Conservation (phyloP, 192 early-diverging fungal species). For the Ramicandelaber brevisporus region DNA sequence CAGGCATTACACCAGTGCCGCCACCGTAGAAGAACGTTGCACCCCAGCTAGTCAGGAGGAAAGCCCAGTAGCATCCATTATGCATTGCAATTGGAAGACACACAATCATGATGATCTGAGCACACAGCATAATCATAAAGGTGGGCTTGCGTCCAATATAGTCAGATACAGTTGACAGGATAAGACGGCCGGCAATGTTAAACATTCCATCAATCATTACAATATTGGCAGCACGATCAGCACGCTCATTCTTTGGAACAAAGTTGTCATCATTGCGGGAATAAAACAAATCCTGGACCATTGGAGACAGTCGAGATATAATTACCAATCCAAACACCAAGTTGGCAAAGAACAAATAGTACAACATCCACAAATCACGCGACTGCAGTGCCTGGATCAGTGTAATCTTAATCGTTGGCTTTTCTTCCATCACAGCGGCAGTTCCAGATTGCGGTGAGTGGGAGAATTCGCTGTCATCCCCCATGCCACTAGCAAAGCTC, state of each 20-base stretch:
- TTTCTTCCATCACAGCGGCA: slow-evolving; percentile 1
- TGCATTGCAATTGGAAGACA: slow-evolving; percentile 26
- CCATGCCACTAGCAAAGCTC: background rate
- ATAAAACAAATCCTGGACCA: slow-evolving; percentile 24
- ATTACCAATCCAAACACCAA: slow-evolving; percentile 30
- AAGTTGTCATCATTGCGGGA: slow-evolving; percentile 12
- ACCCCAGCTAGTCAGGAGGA: slow-evolving; percentile 24
- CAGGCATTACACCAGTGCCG: slow-evolving; percentile 51
- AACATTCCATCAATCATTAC: slow-evolving; percentile 32
- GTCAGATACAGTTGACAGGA: slow-evolving; percentile 24
- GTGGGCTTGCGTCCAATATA: slow-evolving; percentile 28
- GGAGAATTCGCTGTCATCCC: slow-evolving; percentile 1
- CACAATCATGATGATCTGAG: slow-evolving; percentile 25
- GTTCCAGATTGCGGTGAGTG: background rate
- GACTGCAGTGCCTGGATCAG: slow-evolving; percentile 22
- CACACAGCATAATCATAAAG: slow-evolving; percentile 24
- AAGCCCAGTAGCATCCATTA: slow-evolving; percentile 20
- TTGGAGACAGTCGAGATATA: slow-evolving; percentile 24
- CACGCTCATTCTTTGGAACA: slow-evolving; percentile 6
- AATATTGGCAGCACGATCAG: slow-evolving; percentile 12
- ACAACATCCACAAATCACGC: slow-evolving; percentile 32
- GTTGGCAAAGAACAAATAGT: slow-evolving; percentile 28
- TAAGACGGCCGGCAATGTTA: slow-evolving; percentile 28
- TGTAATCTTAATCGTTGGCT: slow-evolving; percentile 16
- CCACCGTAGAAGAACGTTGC: slow-evolving; percentile 46